Base-by-base conservation (phyloP, 176 grass and related monocot species). In the Bothriochloa decipiens region DNA sequence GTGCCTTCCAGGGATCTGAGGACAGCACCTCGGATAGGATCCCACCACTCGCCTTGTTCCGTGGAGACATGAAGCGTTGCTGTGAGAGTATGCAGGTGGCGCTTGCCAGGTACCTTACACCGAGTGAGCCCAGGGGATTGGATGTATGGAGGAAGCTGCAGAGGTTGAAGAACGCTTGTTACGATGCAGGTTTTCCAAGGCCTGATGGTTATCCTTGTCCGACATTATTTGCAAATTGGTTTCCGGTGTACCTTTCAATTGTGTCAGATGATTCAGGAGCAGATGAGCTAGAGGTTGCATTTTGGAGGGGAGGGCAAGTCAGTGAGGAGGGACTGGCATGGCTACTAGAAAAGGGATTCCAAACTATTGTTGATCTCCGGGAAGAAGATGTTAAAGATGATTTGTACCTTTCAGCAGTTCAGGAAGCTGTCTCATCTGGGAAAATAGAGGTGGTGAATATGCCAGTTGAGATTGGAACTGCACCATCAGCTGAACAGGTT, bases 231-330 rank as follows among this genome's bases (percentile, higher is more conserved):
- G 96, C 93, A 29, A 99, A 99, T 72, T 99, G 93, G 96, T 89
- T 87, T 85, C 89, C 87, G 0, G 96, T 99, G 26, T 91, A 90
- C 76, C 74, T 82, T 37, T 90, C 88, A 28, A 72, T 81, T 65
- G 77, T 63, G 5, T 85, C 84, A 64, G 90, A 92, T 86, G 83
- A 96, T 83, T 69, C 74, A 8, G 66, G 58, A 25, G 45, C 70
- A 22, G 96, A 94, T 76, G 91, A 96, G 57, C 77, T 91, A 58
- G 93, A 96, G 71, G 82, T 93, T 75, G 88, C 93, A 79, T 99
- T 99, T 82, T 99, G 96, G 93, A 92, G 91, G 68, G 96, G 93
- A 92, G 96, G 96, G 40, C 93, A 99, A 75, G 85, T 96, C 65
- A 99, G 89, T 12, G 89, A 86, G 85, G 96, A 96, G 65, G 93